Percentiles rank a stretch among this genome's conserved stretches.
These are phyloP conservation scores for Globisporangium uncinulatum DNA, from an alignment of 352 stramenopile species.

Conservation along the genomic window DNA sequence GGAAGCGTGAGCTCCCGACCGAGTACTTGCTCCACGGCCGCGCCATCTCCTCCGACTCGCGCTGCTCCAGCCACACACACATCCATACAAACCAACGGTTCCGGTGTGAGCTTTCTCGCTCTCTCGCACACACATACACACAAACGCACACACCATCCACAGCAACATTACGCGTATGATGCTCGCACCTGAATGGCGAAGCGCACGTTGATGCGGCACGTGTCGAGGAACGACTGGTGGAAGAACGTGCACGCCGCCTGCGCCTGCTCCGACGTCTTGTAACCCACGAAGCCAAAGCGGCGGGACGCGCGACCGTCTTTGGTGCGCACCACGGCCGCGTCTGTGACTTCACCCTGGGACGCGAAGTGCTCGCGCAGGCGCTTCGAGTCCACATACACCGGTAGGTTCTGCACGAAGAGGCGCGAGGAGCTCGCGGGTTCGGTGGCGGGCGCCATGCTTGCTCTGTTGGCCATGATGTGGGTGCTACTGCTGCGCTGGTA, in stretches of 20 bases:
- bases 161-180: background rate
- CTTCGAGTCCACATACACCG: slow-evolving; percentile 68
- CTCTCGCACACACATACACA: background rate
- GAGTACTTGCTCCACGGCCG: slow-evolving; percentile 90
- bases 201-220: slow-evolving; percentile 78
- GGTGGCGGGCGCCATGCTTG: background rate
- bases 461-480: background rate
- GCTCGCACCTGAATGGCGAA: slow-evolving; percentile 57
- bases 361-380: slow-evolving; percentile 72
- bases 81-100: background rate
- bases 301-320: slow-evolving; percentile 84
- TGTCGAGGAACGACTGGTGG: slow-evolving; percentile 89
- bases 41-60: slow-evolving; percentile 50
- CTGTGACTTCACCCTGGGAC: slow-evolving; percentile 80
- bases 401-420: slow-evolving; percentile 82
- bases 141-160: background rate
- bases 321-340: slow-evolving; percentile 86
- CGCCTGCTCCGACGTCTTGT: slow-evolving; percentile 63
- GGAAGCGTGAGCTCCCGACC: slow-evolving; percentile 70
- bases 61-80: slow-evolving; percentile 11
- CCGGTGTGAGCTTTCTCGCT: background rate
- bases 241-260: slow-evolving; percentile 59
- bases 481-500: background rate
- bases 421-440: slow-evolving; percentile 37
- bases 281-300: slow-evolving; percentile 83